Evolutionary conservation across 2,329 filamentous ascomycete genomes (phyloP).

Genomic region (Penicillium griseofulvum): DNA sequence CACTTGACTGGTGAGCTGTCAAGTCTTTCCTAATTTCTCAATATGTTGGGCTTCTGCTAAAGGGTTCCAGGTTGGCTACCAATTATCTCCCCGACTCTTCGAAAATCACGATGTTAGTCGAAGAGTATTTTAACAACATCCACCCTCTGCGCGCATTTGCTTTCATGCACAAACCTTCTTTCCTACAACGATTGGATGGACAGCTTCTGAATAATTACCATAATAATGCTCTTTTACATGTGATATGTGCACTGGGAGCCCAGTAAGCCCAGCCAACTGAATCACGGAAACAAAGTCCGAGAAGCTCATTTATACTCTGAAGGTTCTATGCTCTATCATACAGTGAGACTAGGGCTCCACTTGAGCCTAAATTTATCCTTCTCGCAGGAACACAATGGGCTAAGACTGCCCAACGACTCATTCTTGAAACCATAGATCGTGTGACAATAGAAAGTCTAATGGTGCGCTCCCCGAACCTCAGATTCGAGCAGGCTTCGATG

Average conservation of each 20-base stretch:
- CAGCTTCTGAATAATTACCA: slow-evolving; percentile 3
- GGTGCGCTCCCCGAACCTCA: slow-evolving; percentile 3
- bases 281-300: not conserved
- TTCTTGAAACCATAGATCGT: slow-evolving; percentile 19
- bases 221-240: slow-evolving; percentile 17
- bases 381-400: slow-evolving; percentile 20
- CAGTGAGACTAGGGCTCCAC: slow-evolving; percentile 11
- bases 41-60: not conserved
- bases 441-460: slow-evolving; percentile 26
- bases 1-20: slow-evolving; percentile 14
- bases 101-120: slow-evolving; percentile 14
- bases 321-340: slow-evolving; percentile 20
- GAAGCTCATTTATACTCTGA: not conserved
- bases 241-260: slow-evolving; percentile 21
- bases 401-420: slow-evolving; percentile 16
- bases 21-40: not conserved
- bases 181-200: slow-evolving; percentile 16
- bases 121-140: slow-evolving; percentile 23
- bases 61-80: slow-evolving; percentile 7
- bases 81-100: slow-evolving; percentile 9
- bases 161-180: slow-evolving; percentile 22
- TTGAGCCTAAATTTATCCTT: slow-evolving; percentile 14
- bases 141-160: slow-evolving; percentile 22
- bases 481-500: not conserved
- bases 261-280: slow-evolving; percentile 13